phyloP scores from a whole-genome alignment of 805 yeast genomes.

The Saturnispora diversa region DNA sequence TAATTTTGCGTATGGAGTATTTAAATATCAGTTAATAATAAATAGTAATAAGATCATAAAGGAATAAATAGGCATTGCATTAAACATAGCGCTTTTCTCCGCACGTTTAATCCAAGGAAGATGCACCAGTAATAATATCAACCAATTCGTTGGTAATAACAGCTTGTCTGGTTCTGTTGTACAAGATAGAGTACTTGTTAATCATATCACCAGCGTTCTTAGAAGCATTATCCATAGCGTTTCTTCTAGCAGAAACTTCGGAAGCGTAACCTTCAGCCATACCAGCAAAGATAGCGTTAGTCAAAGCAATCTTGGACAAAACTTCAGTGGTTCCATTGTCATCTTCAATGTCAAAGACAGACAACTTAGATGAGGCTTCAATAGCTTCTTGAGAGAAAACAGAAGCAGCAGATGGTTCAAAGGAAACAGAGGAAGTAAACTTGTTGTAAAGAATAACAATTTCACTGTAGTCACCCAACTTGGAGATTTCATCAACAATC shows the following conservation, averaged over 20 bases:
- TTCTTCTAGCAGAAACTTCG: conserved; percentile 97
- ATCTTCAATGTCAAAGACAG: conserved; percentile 73
- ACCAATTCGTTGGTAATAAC: conserved; percentile 99
- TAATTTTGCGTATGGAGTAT: background rate
- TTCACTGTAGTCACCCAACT: conserved; percentile 63
- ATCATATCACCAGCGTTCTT: conserved; percentile 99
- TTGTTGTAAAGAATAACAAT: conserved; percentile 81
- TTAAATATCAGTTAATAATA: conserved; percentile 7
- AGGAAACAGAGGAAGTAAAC: conserved; percentile 81
- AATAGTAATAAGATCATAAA: conserved; percentile 9
- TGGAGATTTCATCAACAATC: conserved; percentile 74
- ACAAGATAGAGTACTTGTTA: conserved; percentile 88
- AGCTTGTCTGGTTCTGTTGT: conserved; percentile 99
- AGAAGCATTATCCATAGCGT: conserved; percentile 99
- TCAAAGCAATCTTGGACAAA: conserved; percentile 73
- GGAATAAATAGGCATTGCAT: conserved; percentile 8
- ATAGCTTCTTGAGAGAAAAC: conserved; percentile 65
- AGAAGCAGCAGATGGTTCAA: conserved; percentile 69
- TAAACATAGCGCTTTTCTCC: background rate
- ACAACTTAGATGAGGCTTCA: conserved; percentile 76
- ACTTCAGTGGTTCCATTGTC: conserved; percentile 61
- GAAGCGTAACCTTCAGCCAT: conserved; percentile 98
- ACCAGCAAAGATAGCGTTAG: conserved; percentile 84
- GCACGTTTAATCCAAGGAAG: conserved; percentile 72
- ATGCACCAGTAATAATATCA: conserved; percentile 99